Conservation (phyloP, 192 early-diverging fungal species). For the Umbelopsis vinacea region DNA sequence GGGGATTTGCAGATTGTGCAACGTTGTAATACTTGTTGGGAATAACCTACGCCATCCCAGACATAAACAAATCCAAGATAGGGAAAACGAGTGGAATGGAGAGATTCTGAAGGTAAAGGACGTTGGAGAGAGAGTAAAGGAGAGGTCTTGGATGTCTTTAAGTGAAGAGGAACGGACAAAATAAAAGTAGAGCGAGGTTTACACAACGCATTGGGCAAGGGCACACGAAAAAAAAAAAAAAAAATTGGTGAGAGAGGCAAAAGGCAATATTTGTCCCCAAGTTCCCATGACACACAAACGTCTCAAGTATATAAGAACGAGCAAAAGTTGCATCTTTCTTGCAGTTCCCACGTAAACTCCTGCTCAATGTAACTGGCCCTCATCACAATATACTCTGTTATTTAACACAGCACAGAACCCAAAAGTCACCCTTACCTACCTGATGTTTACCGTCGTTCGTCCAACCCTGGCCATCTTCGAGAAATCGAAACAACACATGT, state of each 20-base stretch:
- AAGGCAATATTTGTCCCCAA: slow-evolving; percentile 4
- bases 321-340: not conserved
- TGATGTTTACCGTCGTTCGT: slow-evolving; percentile 4
- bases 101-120: not conserved
- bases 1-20: slow-evolving; percentile 22
- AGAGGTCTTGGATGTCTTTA: not conserved
- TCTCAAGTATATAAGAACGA: not conserved
- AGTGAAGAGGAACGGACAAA: not conserved
- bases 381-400: not conserved
- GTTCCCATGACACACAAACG: slow-evolving; percentile 20
- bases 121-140: not conserved
- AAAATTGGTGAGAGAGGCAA: too few species aligned
- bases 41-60: not conserved
- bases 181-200: not conserved
- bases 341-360: slow-evolving; percentile 18
- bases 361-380: slow-evolving; percentile 12
- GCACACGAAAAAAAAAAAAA: not conserved
- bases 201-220: slow-evolving; percentile 20
- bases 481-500: slow-evolving; percentile 3
- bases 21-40: not conserved
- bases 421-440: not conserved
- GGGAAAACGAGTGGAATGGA: not conserved
- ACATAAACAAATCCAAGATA: not conserved
- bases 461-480: slow-evolving; percentile 3
- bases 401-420: not conserved